Percentiles rank a stretch among this genome's conserved stretches.
Evolutionary conservation across 2,329 filamentous ascomycete species (phyloP).

Genomic region (Leptographium procerum): DNA sequence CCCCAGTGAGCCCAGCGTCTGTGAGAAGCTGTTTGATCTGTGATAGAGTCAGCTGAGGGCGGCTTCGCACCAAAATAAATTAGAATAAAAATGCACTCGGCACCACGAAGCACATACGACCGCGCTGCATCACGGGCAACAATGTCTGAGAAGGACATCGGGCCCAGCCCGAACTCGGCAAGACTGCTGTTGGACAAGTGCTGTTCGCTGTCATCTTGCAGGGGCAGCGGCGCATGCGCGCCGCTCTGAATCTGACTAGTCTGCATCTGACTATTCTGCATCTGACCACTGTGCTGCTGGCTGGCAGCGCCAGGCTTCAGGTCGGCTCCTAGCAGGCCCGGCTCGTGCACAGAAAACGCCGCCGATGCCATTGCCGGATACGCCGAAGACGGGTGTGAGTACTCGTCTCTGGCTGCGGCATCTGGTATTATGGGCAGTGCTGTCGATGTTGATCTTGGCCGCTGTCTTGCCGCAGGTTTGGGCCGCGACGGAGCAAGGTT

Average conservation of each 20-base stretch:
- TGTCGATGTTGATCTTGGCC: neutral
- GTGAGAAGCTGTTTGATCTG: constrained; percentile 22
- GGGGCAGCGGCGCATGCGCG: neutral
- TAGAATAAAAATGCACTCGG: no score
- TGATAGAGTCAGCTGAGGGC: neutral
- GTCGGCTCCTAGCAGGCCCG: neutral
- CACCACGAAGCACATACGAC: constrained; percentile 20
- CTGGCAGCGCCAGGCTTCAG: neutral
- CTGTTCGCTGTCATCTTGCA: neutral
- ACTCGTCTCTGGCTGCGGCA: neutral
- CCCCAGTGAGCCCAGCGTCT: constrained; percentile 24
- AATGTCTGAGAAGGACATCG: constrained; percentile 21
- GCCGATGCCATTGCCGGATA: neutral
- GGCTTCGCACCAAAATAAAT: neutral
- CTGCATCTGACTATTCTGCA: no score
- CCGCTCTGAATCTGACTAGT: no score
- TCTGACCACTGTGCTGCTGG: neutral
- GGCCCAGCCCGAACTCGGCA: neutral
- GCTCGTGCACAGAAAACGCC: neutral
- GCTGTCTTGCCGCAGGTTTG: neutral
- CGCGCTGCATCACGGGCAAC: constrained; percentile 24
- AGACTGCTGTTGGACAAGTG: neutral
- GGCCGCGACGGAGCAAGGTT: neutral
- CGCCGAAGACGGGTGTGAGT: neutral
- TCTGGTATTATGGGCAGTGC: neutral